Evolutionary conservation across 371 early-diverging fungal species (phyloP), one percentile per base, ranked within the genome.

Genomic region (Umbelopsis sp.): DNA sequence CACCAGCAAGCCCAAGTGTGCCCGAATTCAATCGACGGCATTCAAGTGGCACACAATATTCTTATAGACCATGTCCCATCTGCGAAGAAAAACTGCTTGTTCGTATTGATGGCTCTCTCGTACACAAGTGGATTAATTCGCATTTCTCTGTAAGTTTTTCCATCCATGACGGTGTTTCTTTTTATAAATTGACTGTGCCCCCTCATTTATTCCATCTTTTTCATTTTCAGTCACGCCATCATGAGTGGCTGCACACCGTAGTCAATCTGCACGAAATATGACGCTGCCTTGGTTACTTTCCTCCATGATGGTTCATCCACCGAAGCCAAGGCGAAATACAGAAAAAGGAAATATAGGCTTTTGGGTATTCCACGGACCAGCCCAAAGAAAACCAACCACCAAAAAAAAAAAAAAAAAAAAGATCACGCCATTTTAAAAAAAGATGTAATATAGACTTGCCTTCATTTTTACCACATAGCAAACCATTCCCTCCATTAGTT

Each of bases 161-260:
- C 16, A 16, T n/a, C 7, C 48, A 48, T 48, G 48, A 48, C 48
- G 41, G 2, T 41, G 41, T 41, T 41, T 41, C 22, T 25, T 22
- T 51, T 51, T 51, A 12, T 51, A 51, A 51, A 51, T 51, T 51
- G 29, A 11, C 52, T 51, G 52, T 51, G 25, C 12, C 52, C 22
- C 20, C 10, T 32, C 32, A 1, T 48, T 16, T 48, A 48, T 35
- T 57, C 22, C 29, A 57, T 35, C 18, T 57, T 32, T 29, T 18
- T 35, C 57, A 3, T 29, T 25, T 29, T 12, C 18, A 57, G 57
- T 57, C 67, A 8, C 67, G 53, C 32, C 67, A 67, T 18, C 67
- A 67, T 38, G 67, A 67, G 44, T 67, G 67, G 67, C 24, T 67
- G 4, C 67, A 67, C 57, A 67, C 57, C 38, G 53, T 67, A 41